These are phyloP conservation scores for Strigomonas galati DNA, from an alignment of 208 protist species.

Conservation along the genomic window DNA sequence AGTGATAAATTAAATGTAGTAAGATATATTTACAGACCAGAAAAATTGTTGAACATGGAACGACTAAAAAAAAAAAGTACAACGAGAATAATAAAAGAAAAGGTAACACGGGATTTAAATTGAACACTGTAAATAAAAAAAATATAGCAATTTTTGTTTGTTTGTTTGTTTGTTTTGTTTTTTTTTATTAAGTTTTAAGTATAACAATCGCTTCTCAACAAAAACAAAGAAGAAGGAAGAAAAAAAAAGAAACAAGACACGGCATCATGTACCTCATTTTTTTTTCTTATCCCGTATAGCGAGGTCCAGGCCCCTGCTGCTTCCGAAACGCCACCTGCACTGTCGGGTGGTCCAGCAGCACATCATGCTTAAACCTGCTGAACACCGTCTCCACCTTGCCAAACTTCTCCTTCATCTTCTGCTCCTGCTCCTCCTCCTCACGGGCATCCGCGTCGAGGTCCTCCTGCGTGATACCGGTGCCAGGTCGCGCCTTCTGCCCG, in stretches of 20 bases:
- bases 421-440: conserved; percentile 14
- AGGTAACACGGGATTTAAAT: neutral
- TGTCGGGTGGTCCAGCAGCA: conserved; percentile 70
- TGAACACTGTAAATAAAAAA: conserved; percentile 4
- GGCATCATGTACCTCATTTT: neutral
- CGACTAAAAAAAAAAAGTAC: too few species aligned
- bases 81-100: conserved; percentile 6
- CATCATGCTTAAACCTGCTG: conserved; percentile 45
- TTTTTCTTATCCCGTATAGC: conserved; percentile 62
- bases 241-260: neutral
- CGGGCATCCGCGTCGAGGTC: conserved; percentile 42
- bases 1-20: neutral
- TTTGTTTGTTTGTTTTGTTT: neutral
- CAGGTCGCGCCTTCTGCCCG: conserved; percentile 32
- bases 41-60: conserved; percentile 4
- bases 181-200: too few species aligned
- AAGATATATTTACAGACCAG: conserved; percentile 3
- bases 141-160: neutral
- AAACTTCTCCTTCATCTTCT: neutral
- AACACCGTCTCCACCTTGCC: conserved; percentile 30
- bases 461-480: conserved; percentile 64
- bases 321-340: conserved; percentile 53
- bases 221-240: neutral
- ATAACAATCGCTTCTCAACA: too few species aligned
- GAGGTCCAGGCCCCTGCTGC: conserved; percentile 46